A percentile compares a stretch with the other conserved stretches of the same genome.
These are phyloP conservation scores for Ceratocystis harringtonii DNA, from an alignment of 2,329 filamentous ascomycete species.

Conservation along the genomic window DNA sequence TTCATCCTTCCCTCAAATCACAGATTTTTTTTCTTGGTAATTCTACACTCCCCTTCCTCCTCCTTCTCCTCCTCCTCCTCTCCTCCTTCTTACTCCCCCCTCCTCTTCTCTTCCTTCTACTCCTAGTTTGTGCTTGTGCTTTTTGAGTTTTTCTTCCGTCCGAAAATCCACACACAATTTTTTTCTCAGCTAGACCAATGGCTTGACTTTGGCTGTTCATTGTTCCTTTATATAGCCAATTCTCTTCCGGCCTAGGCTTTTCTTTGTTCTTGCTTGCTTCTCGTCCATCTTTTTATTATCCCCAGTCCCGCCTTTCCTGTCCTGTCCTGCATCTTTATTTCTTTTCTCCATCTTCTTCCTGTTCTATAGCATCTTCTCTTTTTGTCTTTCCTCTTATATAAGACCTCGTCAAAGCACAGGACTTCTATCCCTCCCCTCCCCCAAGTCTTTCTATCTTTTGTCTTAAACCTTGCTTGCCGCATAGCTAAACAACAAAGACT, in stretches of 20 bases:
- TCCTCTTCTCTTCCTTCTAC: not conserved
- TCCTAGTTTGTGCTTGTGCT: conserved; percentile 4
- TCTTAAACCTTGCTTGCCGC: not conserved
- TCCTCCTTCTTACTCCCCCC: not conserved
- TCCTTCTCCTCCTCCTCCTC: not conserved
- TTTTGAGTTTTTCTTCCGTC: conserved; percentile 3
- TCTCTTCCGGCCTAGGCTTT: not conserved
- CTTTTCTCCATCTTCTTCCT: not conserved
- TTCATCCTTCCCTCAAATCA: conserved; percentile 2
- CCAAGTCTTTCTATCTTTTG: not conserved
- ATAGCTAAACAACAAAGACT: too few relatives aligned
- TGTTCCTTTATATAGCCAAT: conserved; percentile 1
- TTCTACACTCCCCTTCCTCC: conserved; percentile 8
- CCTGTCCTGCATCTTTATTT: not conserved
- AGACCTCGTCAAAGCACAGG: not conserved
- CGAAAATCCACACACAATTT: conserved; percentile 1
- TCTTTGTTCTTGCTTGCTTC: not conserved
- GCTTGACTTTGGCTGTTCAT: not conserved
- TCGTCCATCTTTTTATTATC: not conserved
- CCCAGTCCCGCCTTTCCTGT: not conserved
- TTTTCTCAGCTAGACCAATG: not conserved
- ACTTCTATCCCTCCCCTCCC: not conserved
- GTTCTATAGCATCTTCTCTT: not conserved
- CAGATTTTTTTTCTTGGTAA: conserved; percentile 1
- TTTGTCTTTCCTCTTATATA: not conserved